Percentiles rank a stretch among this genome's conserved stretches.
phyloP scores from a whole-genome alignment of 179 eudicot genomes.

The Camellia oleifera region DNA sequence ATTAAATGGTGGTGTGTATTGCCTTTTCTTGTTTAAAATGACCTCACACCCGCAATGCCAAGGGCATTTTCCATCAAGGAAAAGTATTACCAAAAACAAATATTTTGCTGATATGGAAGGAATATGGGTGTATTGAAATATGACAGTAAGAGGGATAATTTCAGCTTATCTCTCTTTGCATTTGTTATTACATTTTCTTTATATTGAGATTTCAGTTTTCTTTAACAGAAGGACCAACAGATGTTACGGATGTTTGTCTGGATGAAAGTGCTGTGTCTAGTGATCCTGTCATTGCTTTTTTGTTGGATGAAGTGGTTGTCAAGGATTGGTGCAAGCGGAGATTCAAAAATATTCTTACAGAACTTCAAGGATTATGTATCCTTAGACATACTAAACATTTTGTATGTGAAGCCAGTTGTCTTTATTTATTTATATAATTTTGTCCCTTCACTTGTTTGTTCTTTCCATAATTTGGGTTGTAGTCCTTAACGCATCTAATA shows the following conservation, averaged over 20 bases:
- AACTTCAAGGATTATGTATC: conserved; percentile 80
- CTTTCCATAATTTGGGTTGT: conserved; percentile 8
- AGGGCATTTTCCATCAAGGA: not conserved
- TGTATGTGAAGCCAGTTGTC: not conserved
- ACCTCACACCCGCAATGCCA: too few relatives aligned
- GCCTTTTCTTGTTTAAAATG: not conserved
- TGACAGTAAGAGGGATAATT: not conserved
- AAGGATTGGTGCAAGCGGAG: conserved; percentile 97
- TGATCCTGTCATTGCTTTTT: conserved; percentile 86
- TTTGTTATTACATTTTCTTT: conserved; percentile 5
- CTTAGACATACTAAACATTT: conserved; percentile 18
- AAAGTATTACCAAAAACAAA: not conserved
- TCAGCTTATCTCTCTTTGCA: not conserved
- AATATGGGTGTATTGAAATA: not conserved
- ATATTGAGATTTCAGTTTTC: conserved; percentile 27
- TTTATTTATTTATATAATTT: not conserved
- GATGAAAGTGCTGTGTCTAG: conserved; percentile 98
- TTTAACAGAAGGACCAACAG: conserved; percentile 61
- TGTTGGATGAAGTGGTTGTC: conserved; percentile 97
- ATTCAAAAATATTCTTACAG: conserved; percentile 54
- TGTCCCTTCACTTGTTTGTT: not conserved
- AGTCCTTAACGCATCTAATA: conserved; percentile 48
- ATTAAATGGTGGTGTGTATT: not conserved
- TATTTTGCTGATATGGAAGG: not conserved
- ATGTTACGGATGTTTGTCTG: conserved; percentile 98